Conservation (phyloP, 2,329 filamentous ascomycete species). For the Verticillium isaacii region DNA sequence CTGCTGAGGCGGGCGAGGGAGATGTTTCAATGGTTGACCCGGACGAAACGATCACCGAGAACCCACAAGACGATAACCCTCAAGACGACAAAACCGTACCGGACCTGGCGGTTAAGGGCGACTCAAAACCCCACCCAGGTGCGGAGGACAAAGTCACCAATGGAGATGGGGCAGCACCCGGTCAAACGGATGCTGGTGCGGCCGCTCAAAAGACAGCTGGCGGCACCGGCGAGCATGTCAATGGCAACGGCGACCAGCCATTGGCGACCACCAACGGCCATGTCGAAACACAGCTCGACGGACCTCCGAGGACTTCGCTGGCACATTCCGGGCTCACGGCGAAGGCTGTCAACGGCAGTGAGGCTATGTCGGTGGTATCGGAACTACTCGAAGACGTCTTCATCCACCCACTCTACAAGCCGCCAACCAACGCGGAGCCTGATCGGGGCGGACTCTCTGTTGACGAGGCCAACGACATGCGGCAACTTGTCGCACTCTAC, state of each 20-base stretch:
- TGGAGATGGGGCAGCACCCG: background rate
- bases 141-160: background rate
- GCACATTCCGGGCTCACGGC: background rate
- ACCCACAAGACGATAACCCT: background rate
- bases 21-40: constrained; percentile 17
- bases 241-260: background rate
- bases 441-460: constrained; percentile 70
- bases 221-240: background rate
- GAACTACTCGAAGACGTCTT: constrained; percentile 39
- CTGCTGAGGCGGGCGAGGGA: constrained; percentile 7
- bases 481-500: constrained; percentile 68
- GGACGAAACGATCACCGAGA: constrained; percentile 3
- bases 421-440: constrained; percentile 55
- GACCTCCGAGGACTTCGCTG: background rate
- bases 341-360: constrained; percentile 5
- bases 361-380: constrained; percentile 8
- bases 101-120: constrained; percentile 14
- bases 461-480: constrained; percentile 72
- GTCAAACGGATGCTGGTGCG: background rate
- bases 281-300: background rate
- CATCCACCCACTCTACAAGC: constrained; percentile 71
- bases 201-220: constrained; percentile 9
- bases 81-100: background rate
- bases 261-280: constrained; percentile 1
- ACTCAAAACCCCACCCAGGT: background rate